Conservation (phyloP, 176 grass and related monocot genomes). For the Melocanna baccifera region DNA sequence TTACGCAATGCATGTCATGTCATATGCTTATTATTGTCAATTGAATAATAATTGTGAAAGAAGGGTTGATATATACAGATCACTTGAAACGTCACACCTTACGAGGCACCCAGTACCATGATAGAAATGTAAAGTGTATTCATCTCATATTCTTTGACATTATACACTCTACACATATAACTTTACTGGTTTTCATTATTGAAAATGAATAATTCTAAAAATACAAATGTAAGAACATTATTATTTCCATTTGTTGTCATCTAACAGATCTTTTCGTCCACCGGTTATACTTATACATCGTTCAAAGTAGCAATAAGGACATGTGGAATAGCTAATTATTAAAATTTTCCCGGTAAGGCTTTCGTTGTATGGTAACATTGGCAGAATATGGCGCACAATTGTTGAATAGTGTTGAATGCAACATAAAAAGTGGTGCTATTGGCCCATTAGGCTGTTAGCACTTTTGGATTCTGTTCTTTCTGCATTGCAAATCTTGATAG, state of each 20-base stretch:
- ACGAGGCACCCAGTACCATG: neutral
- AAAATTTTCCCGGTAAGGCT: neutral
- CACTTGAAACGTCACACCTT: neutral
- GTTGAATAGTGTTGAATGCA: neutral
- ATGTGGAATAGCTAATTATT: neutral
- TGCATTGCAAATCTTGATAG: neutral
- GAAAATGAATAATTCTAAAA: neutral
- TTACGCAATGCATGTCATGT: constrained; percentile 14
- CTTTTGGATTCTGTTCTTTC: neutral
- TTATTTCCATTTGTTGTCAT: neutral
- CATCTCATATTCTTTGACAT: neutral
- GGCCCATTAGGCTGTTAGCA: neutral
- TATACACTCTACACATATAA: neutral
- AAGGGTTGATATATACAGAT: constrained; percentile 4
- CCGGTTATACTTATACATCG: neutral
- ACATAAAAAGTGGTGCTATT: neutral
- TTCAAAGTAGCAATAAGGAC: neutral
- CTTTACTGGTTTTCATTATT: neutral
- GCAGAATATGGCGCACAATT: neutral
- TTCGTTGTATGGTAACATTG: neutral
- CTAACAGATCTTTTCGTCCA: neutral
- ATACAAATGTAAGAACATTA: neutral
- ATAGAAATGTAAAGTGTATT: neutral
- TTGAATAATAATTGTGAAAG: neutral
- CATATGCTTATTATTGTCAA: constrained; percentile 9